Evolutionary conservation across 75 land plant genomes (phyloP).

Genomic region (Picea sitchensis): DNA sequence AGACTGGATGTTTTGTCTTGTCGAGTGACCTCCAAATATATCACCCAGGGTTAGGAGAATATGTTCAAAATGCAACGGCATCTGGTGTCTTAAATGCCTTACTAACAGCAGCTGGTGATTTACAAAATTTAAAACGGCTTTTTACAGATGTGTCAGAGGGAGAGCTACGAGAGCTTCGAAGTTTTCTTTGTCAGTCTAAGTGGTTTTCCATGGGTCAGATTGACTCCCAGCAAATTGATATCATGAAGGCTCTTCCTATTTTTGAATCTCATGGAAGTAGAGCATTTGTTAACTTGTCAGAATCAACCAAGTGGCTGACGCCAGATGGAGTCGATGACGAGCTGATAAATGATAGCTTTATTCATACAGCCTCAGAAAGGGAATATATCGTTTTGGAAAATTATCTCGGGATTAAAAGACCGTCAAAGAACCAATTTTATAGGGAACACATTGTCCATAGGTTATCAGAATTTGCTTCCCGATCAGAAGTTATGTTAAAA

Average conservation of each 20-base stretch:
- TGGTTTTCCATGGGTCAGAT: conserved; percentile 70
- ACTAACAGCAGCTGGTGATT: conserved; percentile 40
- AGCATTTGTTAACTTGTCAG: conserved; percentile 38
- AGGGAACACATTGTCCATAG: conserved; percentile 47
- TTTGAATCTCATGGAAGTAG: conserved; percentile 74
- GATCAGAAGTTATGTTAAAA: conserved; percentile 34
- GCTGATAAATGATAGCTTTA: conserved; percentile 64
- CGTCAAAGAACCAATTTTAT: conserved; percentile 59
- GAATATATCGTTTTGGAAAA: conserved; percentile 58
- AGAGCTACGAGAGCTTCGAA: conserved; percentile 75
- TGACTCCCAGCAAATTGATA: conserved; percentile 39
- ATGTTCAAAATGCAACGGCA: conserved; percentile 81
- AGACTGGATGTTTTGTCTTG: conserved; percentile 60
- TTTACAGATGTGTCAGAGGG: conserved; percentile 48
- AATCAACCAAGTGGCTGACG: conserved; percentile 49
- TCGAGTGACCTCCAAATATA: conserved; percentile 55
- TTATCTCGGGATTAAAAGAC: conserved; percentile 55
- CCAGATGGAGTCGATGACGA: conserved; percentile 65
- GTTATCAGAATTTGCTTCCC: conserved; percentile 38
- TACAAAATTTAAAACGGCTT: conserved; percentile 29
- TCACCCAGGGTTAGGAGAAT: conserved; percentile 61
- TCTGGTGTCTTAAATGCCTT: conserved; percentile 70
- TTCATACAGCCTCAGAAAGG: conserved; percentile 65
- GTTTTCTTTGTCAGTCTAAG: conserved; percentile 80
- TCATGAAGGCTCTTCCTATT: conserved; percentile 66